Percentiles rank a stretch among this genome's conserved stretches.
Conservation (phyloP, 2,329 filamentous ascomycete genomes). For the Ophiostoma perfectum region DNA sequence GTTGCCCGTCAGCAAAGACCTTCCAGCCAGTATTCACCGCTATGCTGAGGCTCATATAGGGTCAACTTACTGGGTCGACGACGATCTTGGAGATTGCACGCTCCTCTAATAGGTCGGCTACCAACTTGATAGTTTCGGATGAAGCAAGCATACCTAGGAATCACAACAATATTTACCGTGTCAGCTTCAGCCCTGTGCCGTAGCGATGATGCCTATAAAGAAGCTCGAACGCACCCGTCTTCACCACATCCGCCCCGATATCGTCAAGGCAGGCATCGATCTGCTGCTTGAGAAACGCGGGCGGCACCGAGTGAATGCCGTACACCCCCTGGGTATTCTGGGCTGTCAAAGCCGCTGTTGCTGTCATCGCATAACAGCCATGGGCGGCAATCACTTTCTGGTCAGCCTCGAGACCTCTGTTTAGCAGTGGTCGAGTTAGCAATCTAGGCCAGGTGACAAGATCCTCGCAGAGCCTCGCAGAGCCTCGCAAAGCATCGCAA, state of each 20-base stretch:
- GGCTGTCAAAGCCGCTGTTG: constrained; percentile 90
- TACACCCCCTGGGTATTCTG: constrained; percentile 86
- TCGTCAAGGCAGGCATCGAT: constrained; percentile 81
- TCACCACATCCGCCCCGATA: constrained; percentile 82
- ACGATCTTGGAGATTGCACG: constrained; percentile 57
- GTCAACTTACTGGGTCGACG: constrained; percentile 62
- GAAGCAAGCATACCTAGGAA: constrained; percentile 73
- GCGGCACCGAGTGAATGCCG: constrained; percentile 72
- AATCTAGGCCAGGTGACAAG: background rate
- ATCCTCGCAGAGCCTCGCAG: no score
- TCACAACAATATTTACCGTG: background rate
- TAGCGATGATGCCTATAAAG: background rate
- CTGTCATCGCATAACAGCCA: constrained; percentile 92
- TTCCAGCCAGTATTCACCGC: background rate
- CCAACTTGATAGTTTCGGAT: constrained; percentile 60
- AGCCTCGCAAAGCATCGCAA: background rate
- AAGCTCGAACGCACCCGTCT: constrained; percentile 61
- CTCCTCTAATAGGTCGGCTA: constrained; percentile 57
- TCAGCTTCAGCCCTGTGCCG: background rate
- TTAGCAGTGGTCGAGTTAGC: background rate
- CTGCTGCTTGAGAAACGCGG: constrained; percentile 74
- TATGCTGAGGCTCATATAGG: background rate
- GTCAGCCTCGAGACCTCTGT: constrained; percentile 86
- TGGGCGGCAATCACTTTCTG: constrained; percentile 91
- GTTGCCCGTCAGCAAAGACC: background rate